A percentile compares a stretch with the other conserved stretches of the same genome.
Conservation (phyloP, 768 basidiomycete species). For the Suillus subluteus region DNA sequence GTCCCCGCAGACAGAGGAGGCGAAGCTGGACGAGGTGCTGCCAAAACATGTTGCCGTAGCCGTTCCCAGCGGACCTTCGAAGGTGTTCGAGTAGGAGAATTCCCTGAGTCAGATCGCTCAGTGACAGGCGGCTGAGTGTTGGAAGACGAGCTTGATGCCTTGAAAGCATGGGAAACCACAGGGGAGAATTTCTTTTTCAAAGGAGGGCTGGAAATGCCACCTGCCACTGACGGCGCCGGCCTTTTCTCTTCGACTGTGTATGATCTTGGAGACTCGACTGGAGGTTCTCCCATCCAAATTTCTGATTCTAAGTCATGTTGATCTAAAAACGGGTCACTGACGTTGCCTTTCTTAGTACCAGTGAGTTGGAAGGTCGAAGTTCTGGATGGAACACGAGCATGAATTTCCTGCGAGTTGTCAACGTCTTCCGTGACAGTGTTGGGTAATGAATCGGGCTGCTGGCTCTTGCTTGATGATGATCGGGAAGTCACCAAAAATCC, state of each 20-base stretch:
- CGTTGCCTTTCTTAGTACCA: background rate
- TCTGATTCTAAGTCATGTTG: background rate
- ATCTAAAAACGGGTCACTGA: constrained; percentile 1
- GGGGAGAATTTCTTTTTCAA: constrained; percentile 17
- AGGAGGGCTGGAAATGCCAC: constrained; percentile 2
- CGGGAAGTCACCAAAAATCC: constrained; percentile 21
- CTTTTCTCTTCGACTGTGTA: background rate
- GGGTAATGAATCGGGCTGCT: background rate
- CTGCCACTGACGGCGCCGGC: background rate
- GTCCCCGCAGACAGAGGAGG: constrained; percentile 18
- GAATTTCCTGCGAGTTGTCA: background rate
- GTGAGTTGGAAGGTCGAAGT: background rate
- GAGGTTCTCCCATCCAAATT: constrained; percentile 13
- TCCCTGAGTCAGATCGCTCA: constrained; percentile 8
- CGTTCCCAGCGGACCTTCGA: constrained; percentile 54
- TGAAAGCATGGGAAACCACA: constrained; percentile 12
- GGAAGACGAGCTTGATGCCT: constrained; percentile 10
- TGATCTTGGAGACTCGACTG: constrained; percentile 12
- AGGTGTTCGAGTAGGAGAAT: constrained; percentile 25
- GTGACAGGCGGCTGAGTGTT: background rate
- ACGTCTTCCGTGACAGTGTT: background rate
- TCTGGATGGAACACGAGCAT: constrained; percentile 10
- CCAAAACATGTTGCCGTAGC: constrained; percentile 57
- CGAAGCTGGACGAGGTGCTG: constrained; percentile 27
- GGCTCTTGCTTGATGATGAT: constrained; percentile 9